phyloP scores from a whole-genome alignment of 2,329 filamentous ascomycete species.

The Amauroascus verrucosus region DNA sequence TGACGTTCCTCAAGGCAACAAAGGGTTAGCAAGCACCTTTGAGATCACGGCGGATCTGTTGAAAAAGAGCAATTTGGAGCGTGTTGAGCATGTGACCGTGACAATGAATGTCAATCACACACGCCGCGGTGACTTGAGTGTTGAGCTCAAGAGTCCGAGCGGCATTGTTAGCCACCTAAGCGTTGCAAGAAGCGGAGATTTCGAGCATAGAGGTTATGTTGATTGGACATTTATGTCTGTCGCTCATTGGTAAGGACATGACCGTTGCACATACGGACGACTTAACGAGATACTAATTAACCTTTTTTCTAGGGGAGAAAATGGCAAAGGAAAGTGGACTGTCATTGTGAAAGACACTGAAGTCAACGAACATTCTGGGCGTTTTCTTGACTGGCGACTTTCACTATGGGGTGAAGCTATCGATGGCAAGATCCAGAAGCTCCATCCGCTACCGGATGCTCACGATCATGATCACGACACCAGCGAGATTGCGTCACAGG shows the following conservation, averaged over 20 bases:
- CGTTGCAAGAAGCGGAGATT: constrained; percentile 60
- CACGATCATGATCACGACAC: constrained; percentile 77
- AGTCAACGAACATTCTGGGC: constrained; percentile 65
- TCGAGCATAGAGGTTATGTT: constrained; percentile 58
- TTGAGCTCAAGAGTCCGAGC: constrained; percentile 76
- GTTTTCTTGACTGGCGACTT: constrained; percentile 82
- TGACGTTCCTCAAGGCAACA: constrained; percentile 69
- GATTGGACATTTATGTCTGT: constrained; percentile 99
- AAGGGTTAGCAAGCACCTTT: constrained; percentile 69
- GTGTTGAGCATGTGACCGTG: constrained; percentile 87
- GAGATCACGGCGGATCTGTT: constrained; percentile 74
- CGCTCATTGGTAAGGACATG: constrained; percentile 66
- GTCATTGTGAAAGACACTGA: constrained; percentile 77
- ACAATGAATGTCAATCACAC: constrained; percentile 93
- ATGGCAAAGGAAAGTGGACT: constrained; percentile 79
- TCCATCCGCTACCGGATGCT: constrained; percentile 71
- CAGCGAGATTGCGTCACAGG: constrained; percentile 46
- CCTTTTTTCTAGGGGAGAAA: constrained; percentile 61
- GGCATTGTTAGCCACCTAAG: constrained; percentile 77
- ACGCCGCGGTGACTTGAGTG: constrained; percentile 80
- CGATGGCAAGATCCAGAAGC: constrained; percentile 59
- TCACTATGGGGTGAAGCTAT: constrained; percentile 88
- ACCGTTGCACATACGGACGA: not conserved
- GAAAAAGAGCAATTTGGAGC: constrained; percentile 68
- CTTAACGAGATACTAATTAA: not conserved